These are phyloP conservation scores for Diaporthe velutina DNA, from an alignment of 2,329 filamentous ascomycete genomes.

Conservation along the genomic window DNA sequence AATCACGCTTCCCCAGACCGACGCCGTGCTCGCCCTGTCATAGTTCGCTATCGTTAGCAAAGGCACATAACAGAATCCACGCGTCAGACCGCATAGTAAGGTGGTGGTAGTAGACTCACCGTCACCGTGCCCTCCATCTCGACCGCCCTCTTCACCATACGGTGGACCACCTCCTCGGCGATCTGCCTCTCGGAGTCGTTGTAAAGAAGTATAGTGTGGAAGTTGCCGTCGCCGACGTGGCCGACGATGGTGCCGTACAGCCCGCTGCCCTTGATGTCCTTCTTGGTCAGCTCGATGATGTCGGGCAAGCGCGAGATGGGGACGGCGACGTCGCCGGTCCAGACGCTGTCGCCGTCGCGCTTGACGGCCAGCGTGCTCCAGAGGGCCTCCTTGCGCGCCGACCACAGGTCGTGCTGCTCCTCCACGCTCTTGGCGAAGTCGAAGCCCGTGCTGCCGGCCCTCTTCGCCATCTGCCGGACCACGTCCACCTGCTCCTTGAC, in stretches of 20 bases:
- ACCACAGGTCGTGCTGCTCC: slow-evolving; percentile 80
- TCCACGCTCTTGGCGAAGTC: slow-evolving; percentile 79
- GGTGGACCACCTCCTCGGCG: slow-evolving; percentile 80
- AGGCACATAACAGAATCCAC: background rate
- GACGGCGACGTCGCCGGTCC: slow-evolving; percentile 78
- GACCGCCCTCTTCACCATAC: slow-evolving; percentile 88
- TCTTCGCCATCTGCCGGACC: slow-evolving; percentile 73
- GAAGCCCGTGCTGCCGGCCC: slow-evolving; percentile 75
- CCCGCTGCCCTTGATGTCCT: slow-evolving; percentile 57
- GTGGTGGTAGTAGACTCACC: slow-evolving; percentile 50
- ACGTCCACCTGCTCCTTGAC: slow-evolving; percentile 84
- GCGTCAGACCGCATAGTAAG: background rate
- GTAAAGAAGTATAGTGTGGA: slow-evolving; percentile 74
- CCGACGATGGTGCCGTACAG: slow-evolving; percentile 70
- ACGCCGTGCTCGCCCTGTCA: slow-evolving; percentile 82
- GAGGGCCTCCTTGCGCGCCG: slow-evolving; percentile 55
- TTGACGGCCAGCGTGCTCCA: slow-evolving; percentile 72
- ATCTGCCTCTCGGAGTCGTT: slow-evolving; percentile 75
- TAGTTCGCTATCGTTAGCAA: slow-evolving; percentile 28
- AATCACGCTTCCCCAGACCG: slow-evolving; percentile 87
- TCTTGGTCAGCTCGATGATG: slow-evolving; percentile 55
- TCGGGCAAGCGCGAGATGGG: slow-evolving; percentile 71
- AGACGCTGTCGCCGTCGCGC: slow-evolving; percentile 66
- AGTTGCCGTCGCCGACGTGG: slow-evolving; percentile 84
- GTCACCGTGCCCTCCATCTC: slow-evolving; percentile 89